phyloP scores from a whole-genome alignment of 768 basidiomycete genomes.

The Xerocomellus dryophilus region DNA sequence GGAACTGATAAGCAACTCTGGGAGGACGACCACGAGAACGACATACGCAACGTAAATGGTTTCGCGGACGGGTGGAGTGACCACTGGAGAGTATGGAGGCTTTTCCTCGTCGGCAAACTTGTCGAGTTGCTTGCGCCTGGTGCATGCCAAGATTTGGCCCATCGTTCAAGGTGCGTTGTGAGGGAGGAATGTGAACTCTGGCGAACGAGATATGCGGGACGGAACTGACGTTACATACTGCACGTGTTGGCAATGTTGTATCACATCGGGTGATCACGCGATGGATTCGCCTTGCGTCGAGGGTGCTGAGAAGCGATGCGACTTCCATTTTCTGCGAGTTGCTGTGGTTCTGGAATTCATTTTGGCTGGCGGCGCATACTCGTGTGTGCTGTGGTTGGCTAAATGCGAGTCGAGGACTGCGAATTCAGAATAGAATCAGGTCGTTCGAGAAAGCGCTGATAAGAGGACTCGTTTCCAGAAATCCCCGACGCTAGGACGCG shows the following conservation, averaged over 20 bases:
- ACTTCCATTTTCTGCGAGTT: constrained; percentile 16
- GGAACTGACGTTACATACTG: constrained; percentile 25
- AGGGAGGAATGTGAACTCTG: constrained; percentile 13
- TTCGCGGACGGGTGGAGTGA: constrained; percentile 17
- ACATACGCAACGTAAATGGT: constrained; percentile 31
- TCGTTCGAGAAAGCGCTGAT: constrained; percentile 17
- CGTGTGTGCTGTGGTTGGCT: constrained; percentile 16
- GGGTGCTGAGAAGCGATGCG: constrained; percentile 26
- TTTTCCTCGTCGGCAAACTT: constrained; percentile 30
- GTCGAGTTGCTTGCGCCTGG: constrained; percentile 25
- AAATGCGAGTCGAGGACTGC: constrained; percentile 1
- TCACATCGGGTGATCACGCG: constrained; percentile 28
- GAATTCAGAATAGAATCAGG: constrained; percentile 13
- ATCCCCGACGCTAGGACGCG: no score
- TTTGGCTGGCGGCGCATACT: constrained; percentile 17
- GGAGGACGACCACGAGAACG: background rate
- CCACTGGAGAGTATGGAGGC: constrained; percentile 12
- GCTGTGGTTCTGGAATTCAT: constrained; percentile 21
- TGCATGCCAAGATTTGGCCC: constrained; percentile 29
- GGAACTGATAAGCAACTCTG: constrained; percentile 24
- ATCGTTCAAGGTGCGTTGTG: constrained; percentile 24
- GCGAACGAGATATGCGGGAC: constrained; percentile 26
- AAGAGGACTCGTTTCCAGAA: constrained; percentile 3
- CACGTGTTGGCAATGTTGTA: constrained; percentile 31
- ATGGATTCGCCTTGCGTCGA: constrained; percentile 24